These are phyloP conservation scores for Fusarium scirpi DNA, from an alignment of 2,329 filamentous ascomycete species.

Conservation along the genomic window DNA sequence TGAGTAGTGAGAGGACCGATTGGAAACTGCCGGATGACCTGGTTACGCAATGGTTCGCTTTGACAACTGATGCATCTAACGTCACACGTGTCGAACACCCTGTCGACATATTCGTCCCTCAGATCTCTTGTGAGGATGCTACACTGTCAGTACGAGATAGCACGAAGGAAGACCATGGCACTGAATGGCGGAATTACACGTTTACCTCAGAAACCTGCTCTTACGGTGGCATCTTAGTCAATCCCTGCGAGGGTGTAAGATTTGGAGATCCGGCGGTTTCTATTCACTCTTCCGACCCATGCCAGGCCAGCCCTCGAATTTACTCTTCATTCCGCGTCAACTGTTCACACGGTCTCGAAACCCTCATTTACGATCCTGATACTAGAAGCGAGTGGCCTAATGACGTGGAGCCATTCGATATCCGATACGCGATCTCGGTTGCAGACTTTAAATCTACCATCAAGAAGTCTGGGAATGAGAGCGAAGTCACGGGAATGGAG, in stretches of 20 bases:
- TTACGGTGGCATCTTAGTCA: not conserved
- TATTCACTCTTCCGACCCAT: not conserved
- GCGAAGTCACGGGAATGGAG: not conserved
- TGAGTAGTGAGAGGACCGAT: fast-evolving
- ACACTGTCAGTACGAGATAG: not conserved
- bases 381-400: not conserved
- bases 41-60: not conserved
- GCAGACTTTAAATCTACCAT: not conserved
- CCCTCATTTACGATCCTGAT: no score
- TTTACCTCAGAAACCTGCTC: not conserved
- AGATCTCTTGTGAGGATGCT: not conserved
- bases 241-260: not conserved
- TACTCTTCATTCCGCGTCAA: not conserved
- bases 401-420: not conserved
- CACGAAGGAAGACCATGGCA: not conserved
- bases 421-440: slow-evolving; percentile 4
- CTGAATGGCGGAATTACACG: not conserved
- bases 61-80: not conserved
- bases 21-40: not conserved
- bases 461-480: not conserved
- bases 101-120: not conserved
- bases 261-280: not conserved
- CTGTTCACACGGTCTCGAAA: not conserved
- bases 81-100: not conserved
- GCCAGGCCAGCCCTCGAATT: not conserved